These are phyloP conservation scores for Gryganskiella cystojenkinii DNA, from an alignment of 192 early-diverging fungal species.

Conservation along the genomic window DNA sequence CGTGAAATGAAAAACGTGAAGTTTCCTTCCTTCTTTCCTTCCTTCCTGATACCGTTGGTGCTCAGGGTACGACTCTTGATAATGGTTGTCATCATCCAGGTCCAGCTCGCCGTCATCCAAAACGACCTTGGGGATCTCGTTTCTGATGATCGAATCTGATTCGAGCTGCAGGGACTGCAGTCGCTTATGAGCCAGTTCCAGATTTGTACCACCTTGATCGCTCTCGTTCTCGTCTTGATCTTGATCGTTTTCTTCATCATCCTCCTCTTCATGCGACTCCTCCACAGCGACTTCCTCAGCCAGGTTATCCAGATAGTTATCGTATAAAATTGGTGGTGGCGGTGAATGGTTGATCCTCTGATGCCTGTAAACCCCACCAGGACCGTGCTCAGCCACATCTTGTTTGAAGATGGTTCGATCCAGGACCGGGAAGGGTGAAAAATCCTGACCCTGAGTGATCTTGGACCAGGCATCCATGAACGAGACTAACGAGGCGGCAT, in stretches of 20 bases:
- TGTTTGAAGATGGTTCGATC: conserved; percentile 34
- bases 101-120: conserved; percentile 9
- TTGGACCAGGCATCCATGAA: conserved; percentile 52
- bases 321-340: conserved; percentile 45
- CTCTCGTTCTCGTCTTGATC: not conserved
- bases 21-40: not conserved
- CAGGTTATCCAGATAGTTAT: conserved; percentile 28
- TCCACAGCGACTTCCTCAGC: conserved; percentile 25
- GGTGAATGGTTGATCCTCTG: conserved; percentile 47
- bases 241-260: conserved; percentile 3
- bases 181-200: not conserved
- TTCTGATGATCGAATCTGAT: too few species aligned
- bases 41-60: conserved; percentile 11
- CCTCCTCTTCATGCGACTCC: conserved; percentile 17
- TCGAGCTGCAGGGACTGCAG: too few species aligned
- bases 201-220: not conserved
- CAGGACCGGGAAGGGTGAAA: conserved; percentile 38
- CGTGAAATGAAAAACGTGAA: conserved; percentile 42
- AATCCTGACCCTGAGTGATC: conserved; percentile 50
- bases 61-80: too few species aligned
- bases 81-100: too few species aligned
- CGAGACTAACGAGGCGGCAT: conserved; percentile 40
- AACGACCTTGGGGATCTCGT: not conserved
- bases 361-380: conserved; percentile 25
- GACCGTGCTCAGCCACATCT: conserved; percentile 4